Percentiles rank a stretch among this genome's conserved stretches.
phyloP scores from a whole-genome alignment of 495 filamentous ascomycete genomes.

The Aspergillus haitiensis region DNA sequence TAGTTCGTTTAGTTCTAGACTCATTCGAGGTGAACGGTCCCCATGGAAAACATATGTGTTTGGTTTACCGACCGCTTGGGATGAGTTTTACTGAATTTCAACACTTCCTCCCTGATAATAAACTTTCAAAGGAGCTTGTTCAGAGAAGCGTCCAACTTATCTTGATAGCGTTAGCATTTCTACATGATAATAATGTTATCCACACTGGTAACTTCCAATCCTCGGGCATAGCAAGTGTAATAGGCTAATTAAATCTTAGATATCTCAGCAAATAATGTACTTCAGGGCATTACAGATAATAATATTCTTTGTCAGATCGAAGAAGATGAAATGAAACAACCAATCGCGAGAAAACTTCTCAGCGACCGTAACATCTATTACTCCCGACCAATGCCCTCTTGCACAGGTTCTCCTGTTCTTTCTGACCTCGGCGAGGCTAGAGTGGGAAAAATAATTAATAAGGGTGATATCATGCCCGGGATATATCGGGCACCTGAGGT shows the following conservation, averaged over 20 bases:
- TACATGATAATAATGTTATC: slow-evolving; percentile 36
- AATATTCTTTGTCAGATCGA: slow-evolving; percentile 28
- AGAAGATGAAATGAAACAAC: slow-evolving; percentile 26
- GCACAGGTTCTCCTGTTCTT: slow-evolving; percentile 22
- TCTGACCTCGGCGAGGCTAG: slow-evolving; percentile 30
- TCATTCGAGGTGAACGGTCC: slow-evolving; percentile 38
- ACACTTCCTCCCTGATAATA: slow-evolving; percentile 30
- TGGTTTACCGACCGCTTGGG: slow-evolving; percentile 42
- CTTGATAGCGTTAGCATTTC: slow-evolving; percentile 34
- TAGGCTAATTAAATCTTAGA: slow-evolving; percentile 18
- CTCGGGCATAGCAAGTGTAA: not conserved
- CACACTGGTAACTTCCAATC: slow-evolving; percentile 32
- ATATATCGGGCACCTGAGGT: slow-evolving; percentile 44
- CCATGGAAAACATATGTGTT: slow-evolving; percentile 40
- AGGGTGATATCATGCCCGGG: slow-evolving; percentile 34
- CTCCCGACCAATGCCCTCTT: slow-evolving; percentile 26
- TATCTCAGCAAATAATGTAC: slow-evolving; percentile 31
- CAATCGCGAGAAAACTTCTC: slow-evolving; percentile 29
- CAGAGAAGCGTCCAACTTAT: slow-evolving; percentile 34
- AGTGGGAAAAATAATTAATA: slow-evolving; percentile 18
- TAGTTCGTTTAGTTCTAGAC: slow-evolving; percentile 37
- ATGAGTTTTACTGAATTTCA: slow-evolving; percentile 39
- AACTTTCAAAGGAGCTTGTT: slow-evolving; percentile 31
- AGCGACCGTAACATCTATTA: slow-evolving; percentile 27
- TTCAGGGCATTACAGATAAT: slow-evolving; percentile 24